Evolutionary conservation across 2,329 filamentous ascomycete genomes (phyloP).

Genomic region (Penicillium paneum): DNA sequence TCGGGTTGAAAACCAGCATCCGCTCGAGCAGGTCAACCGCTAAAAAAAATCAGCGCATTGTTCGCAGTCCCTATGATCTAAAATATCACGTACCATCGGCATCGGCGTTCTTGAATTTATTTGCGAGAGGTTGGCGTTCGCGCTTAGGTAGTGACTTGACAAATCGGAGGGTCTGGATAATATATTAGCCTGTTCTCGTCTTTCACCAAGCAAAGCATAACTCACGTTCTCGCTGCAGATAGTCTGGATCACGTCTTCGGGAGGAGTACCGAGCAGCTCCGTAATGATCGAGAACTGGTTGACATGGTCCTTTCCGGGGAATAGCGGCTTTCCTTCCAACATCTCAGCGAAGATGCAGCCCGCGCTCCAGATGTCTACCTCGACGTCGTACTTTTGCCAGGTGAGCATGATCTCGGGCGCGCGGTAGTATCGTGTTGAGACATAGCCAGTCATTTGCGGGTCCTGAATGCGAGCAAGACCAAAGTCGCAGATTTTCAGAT

Average conservation of each 20-base stretch:
- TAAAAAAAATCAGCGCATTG: conserved; percentile 34
- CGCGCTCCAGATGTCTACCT: conserved; percentile 99
- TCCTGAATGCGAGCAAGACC: conserved; percentile 96
- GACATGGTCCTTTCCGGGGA: conserved; percentile 98
- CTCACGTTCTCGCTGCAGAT: conserved; percentile 97
- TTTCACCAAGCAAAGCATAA: not conserved
- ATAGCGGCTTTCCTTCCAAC: conserved; percentile 96
- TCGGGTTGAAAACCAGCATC: conserved; percentile 99
- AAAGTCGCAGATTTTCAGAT: conserved; percentile 99
- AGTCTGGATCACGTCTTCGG: conserved; percentile 96
- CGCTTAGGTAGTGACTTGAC: conserved; percentile 96
- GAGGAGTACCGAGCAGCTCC: conserved; percentile 90
- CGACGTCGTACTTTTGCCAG: conserved; percentile 99
- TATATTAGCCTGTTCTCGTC: conserved; percentile 24
- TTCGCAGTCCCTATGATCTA: not conserved
- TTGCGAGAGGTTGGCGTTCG: conserved; percentile 76
- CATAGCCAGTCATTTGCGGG: conserved; percentile 98
- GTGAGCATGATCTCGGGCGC: conserved; percentile 99
- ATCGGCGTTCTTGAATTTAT: conserved; percentile 96
- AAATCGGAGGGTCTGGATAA: conserved; percentile 77
- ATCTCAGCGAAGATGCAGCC: conserved; percentile 99
- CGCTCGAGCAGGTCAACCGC: conserved; percentile 90
- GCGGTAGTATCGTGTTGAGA: conserved; percentile 97
- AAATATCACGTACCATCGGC: conserved; percentile 61
- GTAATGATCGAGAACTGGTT: conserved; percentile 99